A percentile compares a stretch with the other conserved stretches of the same genome.
phyloP scores from a whole-genome alignment of 2,329 filamentous ascomycete species.

The Furcasterigmium furcatum region DNA sequence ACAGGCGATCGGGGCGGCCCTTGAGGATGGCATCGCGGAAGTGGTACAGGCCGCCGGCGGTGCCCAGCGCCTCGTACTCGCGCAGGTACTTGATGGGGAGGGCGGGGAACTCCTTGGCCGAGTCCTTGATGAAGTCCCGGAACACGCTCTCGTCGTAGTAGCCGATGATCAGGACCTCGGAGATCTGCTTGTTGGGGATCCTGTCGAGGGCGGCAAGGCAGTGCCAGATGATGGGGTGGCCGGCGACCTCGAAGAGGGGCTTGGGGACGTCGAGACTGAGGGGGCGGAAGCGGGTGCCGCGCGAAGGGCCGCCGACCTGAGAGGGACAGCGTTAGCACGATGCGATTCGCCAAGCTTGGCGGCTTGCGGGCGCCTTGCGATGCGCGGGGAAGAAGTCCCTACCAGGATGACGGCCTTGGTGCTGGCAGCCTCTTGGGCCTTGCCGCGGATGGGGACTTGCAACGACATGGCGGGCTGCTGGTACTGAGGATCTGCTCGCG shows the following conservation, averaged over 20 bases:
- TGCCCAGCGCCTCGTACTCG: slow-evolving; percentile 95
- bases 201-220: slow-evolving; percentile 89
- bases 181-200: slow-evolving; percentile 74
- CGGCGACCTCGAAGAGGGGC: slow-evolving; percentile 97
- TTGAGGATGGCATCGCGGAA: slow-evolving; percentile 99
- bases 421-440: slow-evolving; percentile 52
- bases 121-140: slow-evolving; percentile 96
- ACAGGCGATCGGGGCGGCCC: slow-evolving; percentile 89
- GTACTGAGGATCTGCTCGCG: not conserved
- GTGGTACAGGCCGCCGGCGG: slow-evolving; percentile 95
- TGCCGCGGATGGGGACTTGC: slow-evolving; percentile 52
- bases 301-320: slow-evolving; percentile 92
- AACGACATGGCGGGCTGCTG: slow-evolving; percentile 44
- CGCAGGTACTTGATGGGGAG: slow-evolving; percentile 92
- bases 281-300: slow-evolving; percentile 93
- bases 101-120: slow-evolving; percentile 78
- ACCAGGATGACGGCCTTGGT: slow-evolving; percentile 97
- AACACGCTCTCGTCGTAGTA: slow-evolving; percentile 98
- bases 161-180: slow-evolving; percentile 95
- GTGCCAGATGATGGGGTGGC: slow-evolving; percentile 98
- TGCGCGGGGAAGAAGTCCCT: slow-evolving; percentile 20
- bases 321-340: slow-evolving; percentile 11
- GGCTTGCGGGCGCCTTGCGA: no score
- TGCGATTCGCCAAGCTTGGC: no score
- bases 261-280: slow-evolving; percentile 95